Percentiles rank a stretch among this genome's conserved stretches.
These are phyloP conservation scores for Pichia paraexigua DNA, from an alignment of 805 yeast species.

Conservation along the genomic window DNA sequence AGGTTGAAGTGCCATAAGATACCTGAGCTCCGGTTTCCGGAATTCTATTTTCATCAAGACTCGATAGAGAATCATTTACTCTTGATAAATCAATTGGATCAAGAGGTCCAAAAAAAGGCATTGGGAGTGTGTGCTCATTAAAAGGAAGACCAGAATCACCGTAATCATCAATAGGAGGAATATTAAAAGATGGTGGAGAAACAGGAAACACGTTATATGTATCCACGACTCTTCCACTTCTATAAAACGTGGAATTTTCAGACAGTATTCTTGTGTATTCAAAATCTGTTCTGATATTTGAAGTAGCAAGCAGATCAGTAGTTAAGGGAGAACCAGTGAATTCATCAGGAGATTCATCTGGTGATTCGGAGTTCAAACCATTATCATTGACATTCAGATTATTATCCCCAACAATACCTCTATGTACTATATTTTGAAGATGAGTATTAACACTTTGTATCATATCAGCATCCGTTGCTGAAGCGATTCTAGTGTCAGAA, in stretches of 20 bases:
- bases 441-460: background rate
- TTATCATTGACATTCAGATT: background rate
- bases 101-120: background rate
- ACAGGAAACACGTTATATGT: background rate
- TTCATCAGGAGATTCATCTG: background rate
- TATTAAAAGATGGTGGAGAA: too few species aligned
- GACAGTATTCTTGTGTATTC: background rate
- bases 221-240: background rate
- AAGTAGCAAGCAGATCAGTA: background rate
- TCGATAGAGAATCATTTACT: background rate
- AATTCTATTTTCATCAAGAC: background rate
- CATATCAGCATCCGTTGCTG: background rate
- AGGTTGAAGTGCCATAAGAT: constrained; percentile 13
- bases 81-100: background rate
- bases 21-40: background rate
- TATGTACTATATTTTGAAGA: background rate
- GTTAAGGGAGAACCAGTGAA: background rate
- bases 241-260: background rate
- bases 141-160: too few species aligned
- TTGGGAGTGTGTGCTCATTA: background rate
- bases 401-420: background rate
- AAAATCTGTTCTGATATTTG: background rate
- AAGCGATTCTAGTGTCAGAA: background rate
- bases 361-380: background rate
- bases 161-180: too few species aligned